Conservation (phyloP, 768 basidiomycete genomes). For the Suillus variegatus region DNA sequence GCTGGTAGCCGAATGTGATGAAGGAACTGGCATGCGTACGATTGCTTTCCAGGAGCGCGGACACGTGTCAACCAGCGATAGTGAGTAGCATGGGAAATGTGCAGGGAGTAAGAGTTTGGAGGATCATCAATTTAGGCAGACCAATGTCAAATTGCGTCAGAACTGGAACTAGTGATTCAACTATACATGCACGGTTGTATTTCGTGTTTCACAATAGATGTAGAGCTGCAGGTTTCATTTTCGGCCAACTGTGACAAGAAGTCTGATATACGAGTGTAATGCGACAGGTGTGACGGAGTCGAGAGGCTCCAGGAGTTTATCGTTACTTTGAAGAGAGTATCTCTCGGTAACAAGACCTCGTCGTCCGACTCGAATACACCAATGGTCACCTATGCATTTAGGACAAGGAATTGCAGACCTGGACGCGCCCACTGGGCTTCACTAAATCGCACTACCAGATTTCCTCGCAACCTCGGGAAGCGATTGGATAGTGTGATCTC, state of each 20-base stretch:
- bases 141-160: background rate
- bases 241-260: background rate
- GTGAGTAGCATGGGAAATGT: background rate
- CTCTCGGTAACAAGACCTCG: background rate
- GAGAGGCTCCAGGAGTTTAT: background rate
- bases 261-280: too few relatives aligned
- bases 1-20: background rate
- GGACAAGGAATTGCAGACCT: too few relatives aligned
- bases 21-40: background rate
- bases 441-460: too few relatives aligned
- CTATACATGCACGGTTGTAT: background rate
- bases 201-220: background rate
- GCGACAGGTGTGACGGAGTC: background rate
- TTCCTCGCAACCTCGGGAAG: too few relatives aligned
- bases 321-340: background rate
- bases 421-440: too few relatives aligned
- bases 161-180: background rate
- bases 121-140: background rate
- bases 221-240: background rate
- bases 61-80: background rate
- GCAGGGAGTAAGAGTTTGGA: background rate
- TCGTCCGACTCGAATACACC: background rate
- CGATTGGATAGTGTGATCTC: too few relatives aligned
- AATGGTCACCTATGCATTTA: too few relatives aligned
- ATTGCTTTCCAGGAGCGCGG: background rate